Conservation (phyloP, 2,329 filamentous ascomycete species). For the Setomelanomma holmii region DNA sequence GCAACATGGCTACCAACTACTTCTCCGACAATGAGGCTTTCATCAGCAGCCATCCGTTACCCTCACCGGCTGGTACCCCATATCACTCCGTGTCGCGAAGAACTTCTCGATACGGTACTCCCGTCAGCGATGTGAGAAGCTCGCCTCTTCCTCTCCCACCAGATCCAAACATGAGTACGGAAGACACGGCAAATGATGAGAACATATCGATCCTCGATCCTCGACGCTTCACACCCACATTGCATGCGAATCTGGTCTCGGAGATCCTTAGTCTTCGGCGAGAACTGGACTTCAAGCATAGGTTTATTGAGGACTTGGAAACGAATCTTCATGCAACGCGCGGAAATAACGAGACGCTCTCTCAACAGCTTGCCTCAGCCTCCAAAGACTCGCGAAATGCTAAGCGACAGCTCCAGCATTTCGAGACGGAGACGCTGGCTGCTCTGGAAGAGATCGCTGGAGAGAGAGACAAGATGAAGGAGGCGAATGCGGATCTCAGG, state of each 20-base stretch:
- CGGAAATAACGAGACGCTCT: conserved; percentile 76
- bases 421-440: conserved; percentile 88
- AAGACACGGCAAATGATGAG: conserved; percentile 68
- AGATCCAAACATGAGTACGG: conserved; percentile 53
- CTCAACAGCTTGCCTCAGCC: conserved; percentile 66
- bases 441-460: conserved; percentile 82
- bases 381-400: conserved; percentile 80
- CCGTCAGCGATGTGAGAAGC: conserved; percentile 68
- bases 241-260: conserved; percentile 92
- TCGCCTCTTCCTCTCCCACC: conserved; percentile 65
- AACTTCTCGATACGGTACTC: conserved; percentile 65
- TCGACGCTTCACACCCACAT: conserved; percentile 88
- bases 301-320: conserved; percentile 86
- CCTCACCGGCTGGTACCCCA: conserved; percentile 74
- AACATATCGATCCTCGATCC: conserved; percentile 81
- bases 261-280: conserved; percentile 88
- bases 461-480: conserved; percentile 85
- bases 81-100: conserved; percentile 70
- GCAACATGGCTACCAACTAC: conserved; percentile 52
- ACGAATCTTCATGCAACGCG: conserved; percentile 72
- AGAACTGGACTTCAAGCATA: conserved; percentile 89
- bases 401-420: conserved; percentile 82
- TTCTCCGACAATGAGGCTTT: conserved; percentile 55
- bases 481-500: conserved; percentile 73
- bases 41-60: conserved; percentile 60